Base-by-base conservation (phyloP, 2,329 filamentous ascomycete genomes). In the Thielaviopsis punctulata region DNA sequence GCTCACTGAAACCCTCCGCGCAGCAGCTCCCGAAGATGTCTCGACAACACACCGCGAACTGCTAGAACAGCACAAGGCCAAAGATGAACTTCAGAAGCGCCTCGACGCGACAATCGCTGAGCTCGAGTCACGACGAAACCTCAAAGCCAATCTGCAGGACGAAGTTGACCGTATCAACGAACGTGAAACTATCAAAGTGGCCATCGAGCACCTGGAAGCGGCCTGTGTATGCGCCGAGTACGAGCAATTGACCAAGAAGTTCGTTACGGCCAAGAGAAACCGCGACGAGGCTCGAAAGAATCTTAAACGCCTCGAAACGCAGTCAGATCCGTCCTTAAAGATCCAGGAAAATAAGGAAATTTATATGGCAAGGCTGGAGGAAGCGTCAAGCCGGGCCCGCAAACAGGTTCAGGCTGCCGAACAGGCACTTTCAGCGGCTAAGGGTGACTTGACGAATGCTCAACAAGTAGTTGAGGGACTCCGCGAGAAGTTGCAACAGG, bases 141-240 rank as follows among this genome's bases (percentile, higher is more conserved):
- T 87, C 24, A 90, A 96, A 57, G 70, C 76, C 56, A 75, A 79
- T 48, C 77, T 93, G 45, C 79, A 85, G 60, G 80, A 77, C 9
- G 89, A 95, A 60, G 88, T 96, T 22, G 82, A 93, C 59, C 80
- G 86, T 57, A 75, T 92, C 60, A 77, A 79, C 48, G 83, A 96
- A 63, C 78, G 88, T 53, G 77, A 82, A 52, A 73, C 77, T 50
- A 50, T 55, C 18, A 27, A 36, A 6, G 23, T 46, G 7, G 21
- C 23, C 13, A 52, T 55, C 23, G 77, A 88, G 48, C 70, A 82
- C 60, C 68, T 76, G 50, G 77, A 75, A 53, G 72, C 90, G 4
- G 68, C 75, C 23, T 71, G 82, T 46, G 71, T 95, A 45, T 72
- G 83, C 57, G 75, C 75, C 33, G 69, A 76, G 56, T 90, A 86